Evolutionary conservation across 179 eudicot species (phyloP).

Genomic region (Nepenthes alata): DNA sequence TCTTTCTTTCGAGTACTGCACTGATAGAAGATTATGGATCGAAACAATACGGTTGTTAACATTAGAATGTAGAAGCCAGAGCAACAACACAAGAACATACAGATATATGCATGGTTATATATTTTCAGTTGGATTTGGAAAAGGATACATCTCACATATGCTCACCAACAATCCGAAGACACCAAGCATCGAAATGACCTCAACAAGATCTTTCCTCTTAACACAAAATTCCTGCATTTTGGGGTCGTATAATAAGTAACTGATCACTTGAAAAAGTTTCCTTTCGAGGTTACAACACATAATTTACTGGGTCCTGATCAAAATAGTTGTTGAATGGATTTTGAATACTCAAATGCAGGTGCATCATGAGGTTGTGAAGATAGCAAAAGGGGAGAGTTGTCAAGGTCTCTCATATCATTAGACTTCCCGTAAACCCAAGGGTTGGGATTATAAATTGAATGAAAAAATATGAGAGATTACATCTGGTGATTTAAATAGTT

Average conservation of each 20-base stretch:
- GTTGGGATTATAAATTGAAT: no score
- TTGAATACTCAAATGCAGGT: neutral
- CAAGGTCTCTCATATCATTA: no score
- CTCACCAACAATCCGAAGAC: conserved; percentile 55
- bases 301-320: neutral
- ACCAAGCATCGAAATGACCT: conserved; percentile 69
- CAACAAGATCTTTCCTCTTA: conserved; percentile 57
- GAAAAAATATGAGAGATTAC: no score
- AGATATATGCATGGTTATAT: neutral
- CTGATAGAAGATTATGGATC: conserved; percentile 41
- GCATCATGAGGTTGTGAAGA: no score
- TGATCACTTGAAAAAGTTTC: no score
- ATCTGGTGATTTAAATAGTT: no score
- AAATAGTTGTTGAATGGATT: neutral
- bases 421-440: no score
- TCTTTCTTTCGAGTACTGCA: conserved; percentile 43
- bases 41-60: neutral
- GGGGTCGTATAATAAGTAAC: neutral
- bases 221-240: conserved; percentile 67
- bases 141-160: conserved; percentile 73
- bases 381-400: neutral
- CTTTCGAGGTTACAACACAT: no score
- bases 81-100: no score
- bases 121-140: neutral
- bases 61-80: no score